Evolutionary conservation across 1,284 basidiomycete genomes (phyloP), one percentile per base, ranked within the genome.

Genomic region (Ustilago loliicola): DNA sequence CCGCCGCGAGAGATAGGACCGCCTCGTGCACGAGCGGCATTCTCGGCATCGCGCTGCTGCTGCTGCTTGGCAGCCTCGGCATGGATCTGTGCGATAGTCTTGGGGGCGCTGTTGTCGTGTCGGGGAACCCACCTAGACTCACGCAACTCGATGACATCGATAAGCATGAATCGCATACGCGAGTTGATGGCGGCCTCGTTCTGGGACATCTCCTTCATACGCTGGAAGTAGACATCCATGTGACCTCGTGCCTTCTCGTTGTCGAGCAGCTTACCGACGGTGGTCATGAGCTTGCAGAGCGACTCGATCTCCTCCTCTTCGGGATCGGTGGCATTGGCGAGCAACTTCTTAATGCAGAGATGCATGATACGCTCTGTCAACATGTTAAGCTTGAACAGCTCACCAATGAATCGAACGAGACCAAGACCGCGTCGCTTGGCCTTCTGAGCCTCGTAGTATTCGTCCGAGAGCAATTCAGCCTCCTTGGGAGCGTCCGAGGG

Each of bases 241-340:
- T 94, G 92, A 19, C 90, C 91, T 57, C 90, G 90, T 50, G 93
- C 93, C 89, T 94, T 95, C 47, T 84, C 82, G 36, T 73, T 77
- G 85, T 98, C 96, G 70, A 97, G 90, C 47, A 91, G 89, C 70
- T 89, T 89, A 60, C 96, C 96, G 66, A 98, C 94, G 8, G 95
- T 98, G 48, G 92, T 91, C 71, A 98, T 88, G 61, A 98, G 90
- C 87, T 95, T 95, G 90, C 94, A 97, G 74, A 98, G 90, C 55
- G 93, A 94, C 89, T 98, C 96, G 80, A 98, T 93, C 86, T 98
- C 95, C 88, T 98, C 96, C 88, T 98, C 96, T 86, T 98, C 95
- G 0, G 96, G 96, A 84, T 94, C 93, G 71, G 94, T 92, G 67
- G 96, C 93, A 85, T 98, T 97, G 74, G 92, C 91, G 29, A 98